Evolutionary conservation across 2,329 filamentous ascomycete species (phyloP), one percentile per base, ranked within the genome.

Genomic region (Aspergillus latus): DNA sequence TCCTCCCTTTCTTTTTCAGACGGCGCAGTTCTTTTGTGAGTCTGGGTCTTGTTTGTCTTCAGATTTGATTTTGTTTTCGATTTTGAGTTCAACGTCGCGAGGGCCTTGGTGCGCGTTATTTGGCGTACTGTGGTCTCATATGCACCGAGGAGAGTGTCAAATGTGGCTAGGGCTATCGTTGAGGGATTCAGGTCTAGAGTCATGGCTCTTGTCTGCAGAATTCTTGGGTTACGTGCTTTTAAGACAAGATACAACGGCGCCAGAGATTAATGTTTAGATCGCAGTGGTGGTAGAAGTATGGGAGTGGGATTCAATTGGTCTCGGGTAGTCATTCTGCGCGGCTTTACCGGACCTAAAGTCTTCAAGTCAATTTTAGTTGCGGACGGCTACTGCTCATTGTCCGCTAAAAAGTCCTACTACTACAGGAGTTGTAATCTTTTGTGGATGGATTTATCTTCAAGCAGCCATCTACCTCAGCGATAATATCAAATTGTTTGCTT

Each of bases 81-180:
- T 26, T 26, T 52, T 2, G 7, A 9, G 54, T 52, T 59, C 51
- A 59, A 37, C 44, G 65, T 69, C 0, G 48, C 42, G 7, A 55
- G 57, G 3, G 58, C 53, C 48, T 69, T 72, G 30, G 46, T 55
- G 6, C 62, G 66, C 43, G 66, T 60, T 11, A 66, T 64, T 36
- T 64, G 56, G 16, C 64, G 54, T 5, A 69, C 60, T 0, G 70
- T 72, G 1, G 46, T 44, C 0, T 64, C 61, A 53, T 73, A 74
- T 49, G 53, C 59, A 4, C 52, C 34, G 4, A 74, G 60, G 1
- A 74, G 64, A 10, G 50, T 48, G 10, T 34, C 51, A 59, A 73
- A 74, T 42, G 64, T 68, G 8, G 52, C 7, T 0, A 59, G 59
- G 1, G 64, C 63, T 36, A 74, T 72, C 11, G 60, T 51, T 26